Percentiles rank a stretch among this genome's conserved stretches.
Evolutionary conservation across 2,329 filamentous ascomycete genomes (phyloP).

Genomic region (Chrysosporium keratinophilum): DNA sequence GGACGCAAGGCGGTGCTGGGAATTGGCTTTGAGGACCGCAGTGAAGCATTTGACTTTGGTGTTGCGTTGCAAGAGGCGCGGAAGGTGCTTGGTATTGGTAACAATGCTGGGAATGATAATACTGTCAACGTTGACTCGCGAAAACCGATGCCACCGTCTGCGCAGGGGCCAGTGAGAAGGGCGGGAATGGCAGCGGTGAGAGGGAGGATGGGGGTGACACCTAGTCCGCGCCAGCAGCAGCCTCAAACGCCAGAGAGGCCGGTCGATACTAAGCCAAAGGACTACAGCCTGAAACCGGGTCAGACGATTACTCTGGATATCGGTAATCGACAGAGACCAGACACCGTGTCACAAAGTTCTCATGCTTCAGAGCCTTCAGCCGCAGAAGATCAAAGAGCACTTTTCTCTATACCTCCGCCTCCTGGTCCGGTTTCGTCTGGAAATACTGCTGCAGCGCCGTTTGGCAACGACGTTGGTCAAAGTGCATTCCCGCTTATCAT

Average conservation of each 20-base stretch:
- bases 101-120: constrained; percentile 23
- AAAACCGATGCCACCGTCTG: background rate
- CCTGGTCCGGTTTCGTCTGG: constrained; percentile 18
- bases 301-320: constrained; percentile 80
- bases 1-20: constrained; percentile 70
- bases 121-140: constrained; percentile 11
- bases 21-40: constrained; percentile 77
- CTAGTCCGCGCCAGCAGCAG: background rate
- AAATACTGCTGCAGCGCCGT: background rate
- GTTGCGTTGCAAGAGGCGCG: constrained; percentile 69
- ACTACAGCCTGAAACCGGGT: constrained; percentile 79
- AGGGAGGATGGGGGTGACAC: background rate
- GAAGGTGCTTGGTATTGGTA: constrained; percentile 56
- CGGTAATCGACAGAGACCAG: constrained; percentile 43
- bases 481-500: constrained; percentile 38
- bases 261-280: constrained; percentile 46
- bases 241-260: constrained; percentile 32
- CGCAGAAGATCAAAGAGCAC: constrained; percentile 36
- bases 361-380: constrained; percentile 12
- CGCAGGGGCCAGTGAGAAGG: background rate
- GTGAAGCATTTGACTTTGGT: constrained; percentile 75
- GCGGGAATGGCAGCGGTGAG: constrained; percentile 2
- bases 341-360: constrained; percentile 23
- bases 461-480: background rate
- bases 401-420: constrained; percentile 69